phyloP scores from a whole-genome alignment of 108 stramenopile species.

The Chaetoceros tenuissimus region DNA sequence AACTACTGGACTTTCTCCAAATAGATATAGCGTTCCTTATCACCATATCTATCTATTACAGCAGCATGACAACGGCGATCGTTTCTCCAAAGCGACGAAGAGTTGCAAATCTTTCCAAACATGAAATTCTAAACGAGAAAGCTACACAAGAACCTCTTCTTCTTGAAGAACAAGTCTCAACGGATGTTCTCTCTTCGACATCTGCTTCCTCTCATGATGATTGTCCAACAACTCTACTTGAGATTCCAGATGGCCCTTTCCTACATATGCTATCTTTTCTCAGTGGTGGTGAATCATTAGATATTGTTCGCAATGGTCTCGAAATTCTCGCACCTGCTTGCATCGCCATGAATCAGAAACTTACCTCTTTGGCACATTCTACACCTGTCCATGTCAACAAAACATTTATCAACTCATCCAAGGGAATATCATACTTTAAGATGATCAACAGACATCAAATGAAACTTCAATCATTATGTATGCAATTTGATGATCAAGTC shows the following conservation, averaged over 20 bases:
- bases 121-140: no score
- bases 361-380: background rate
- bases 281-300: background rate
- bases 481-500: background rate
- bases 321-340: background rate
- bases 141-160: no score
- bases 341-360: background rate
- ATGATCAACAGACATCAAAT: background rate
- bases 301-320: background rate
- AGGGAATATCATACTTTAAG: background rate
- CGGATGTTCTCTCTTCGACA: no score
- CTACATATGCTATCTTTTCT: background rate
- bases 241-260: background rate
- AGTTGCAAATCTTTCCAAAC: no score
- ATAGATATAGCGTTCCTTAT: no score
- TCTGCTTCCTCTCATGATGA: background rate
- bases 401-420: background rate
- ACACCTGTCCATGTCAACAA: background rate
- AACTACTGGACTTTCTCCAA: no score
- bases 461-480: background rate
- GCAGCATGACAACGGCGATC: no score
- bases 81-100: no score
- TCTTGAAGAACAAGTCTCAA: no score
- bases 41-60: no score
- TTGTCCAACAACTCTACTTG: background rate